A percentile compares a stretch with the other conserved stretches of the same genome.
Conservation (phyloP, 768 basidiomycete genomes). For the Suillus brevipes region DNA sequence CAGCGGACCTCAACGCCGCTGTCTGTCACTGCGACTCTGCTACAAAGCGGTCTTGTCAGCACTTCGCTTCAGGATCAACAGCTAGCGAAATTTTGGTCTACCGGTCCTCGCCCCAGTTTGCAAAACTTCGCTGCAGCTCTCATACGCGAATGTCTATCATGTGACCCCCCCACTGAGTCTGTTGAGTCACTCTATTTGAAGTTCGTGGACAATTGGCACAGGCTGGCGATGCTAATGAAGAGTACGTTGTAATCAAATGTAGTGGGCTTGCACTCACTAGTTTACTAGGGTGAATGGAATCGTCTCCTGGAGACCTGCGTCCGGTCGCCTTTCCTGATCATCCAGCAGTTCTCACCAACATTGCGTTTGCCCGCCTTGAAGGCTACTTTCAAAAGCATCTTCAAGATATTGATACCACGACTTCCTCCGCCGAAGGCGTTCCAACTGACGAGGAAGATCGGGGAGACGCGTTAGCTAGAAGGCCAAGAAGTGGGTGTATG, state of each 20-base stretch:
- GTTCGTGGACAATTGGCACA: slow-evolving; percentile 73
- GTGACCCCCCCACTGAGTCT: slow-evolving; percentile 76
- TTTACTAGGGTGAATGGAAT: slow-evolving; percentile 49
- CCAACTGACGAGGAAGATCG: too few species aligned
- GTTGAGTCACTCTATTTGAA: slow-evolving; percentile 75
- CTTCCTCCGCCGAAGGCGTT: too few species aligned
- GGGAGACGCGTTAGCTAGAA: too few species aligned
- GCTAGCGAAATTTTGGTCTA: slow-evolving; percentile 79
- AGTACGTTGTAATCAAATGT: slow-evolving; percentile 50
- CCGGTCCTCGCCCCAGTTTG: slow-evolving; percentile 74
- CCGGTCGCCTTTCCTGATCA: too few species aligned
- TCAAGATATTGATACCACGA: too few species aligned
- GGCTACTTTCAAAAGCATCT: too few species aligned
- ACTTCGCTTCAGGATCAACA: slow-evolving; percentile 83
- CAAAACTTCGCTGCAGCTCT: slow-evolving; percentile 81
- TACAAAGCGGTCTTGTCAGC: slow-evolving; percentile 81
- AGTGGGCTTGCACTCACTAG: slow-evolving; percentile 5
- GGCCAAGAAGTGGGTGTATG: too few species aligned
- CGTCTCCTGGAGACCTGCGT: slow-evolving; percentile 56
- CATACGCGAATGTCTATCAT: slow-evolving; percentile 82
- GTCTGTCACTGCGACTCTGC: slow-evolving; percentile 85
- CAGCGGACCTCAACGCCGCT: slow-evolving; percentile 92
- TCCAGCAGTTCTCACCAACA: too few species aligned
- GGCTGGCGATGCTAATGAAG: slow-evolving; percentile 78
- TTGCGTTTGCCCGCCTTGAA: too few species aligned